Base-by-base conservation (phyloP, 2,329 filamentous ascomycete species). In the Cercospora zeina region DNA sequence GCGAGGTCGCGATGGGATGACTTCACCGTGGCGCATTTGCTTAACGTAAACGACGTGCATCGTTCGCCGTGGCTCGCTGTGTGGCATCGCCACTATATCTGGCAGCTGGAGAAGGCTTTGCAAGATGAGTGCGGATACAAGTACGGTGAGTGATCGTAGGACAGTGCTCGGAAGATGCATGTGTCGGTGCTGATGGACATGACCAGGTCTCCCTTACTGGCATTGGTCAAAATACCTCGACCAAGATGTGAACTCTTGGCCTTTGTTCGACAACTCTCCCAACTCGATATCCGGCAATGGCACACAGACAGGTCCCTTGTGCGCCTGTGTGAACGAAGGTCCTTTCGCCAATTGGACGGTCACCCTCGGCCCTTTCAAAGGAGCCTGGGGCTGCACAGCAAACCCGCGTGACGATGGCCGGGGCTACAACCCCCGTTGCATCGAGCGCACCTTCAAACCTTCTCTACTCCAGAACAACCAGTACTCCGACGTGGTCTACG, bases 251-350 rank as follows among this genome's bases (percentile, higher is more conserved):
- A 79, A 81, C 7, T 39, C 58, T 4, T 64, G 62, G 59, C 62
- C 64, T 3, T 69, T 84, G 55, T 84, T 86, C 57, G 82, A 86
- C 66, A 82, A 82, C 45, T 80, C 77, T 58, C 77, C 77, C 24
- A 80, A 77, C n/a, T 74, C 77, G 11, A 63, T 70, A 42, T 67
- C 67, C 47, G 67, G 68, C 30, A 70, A 70, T 50, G 69, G 69
- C 21, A 63, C 65, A 33, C 61, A 51, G 45, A 58, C 33, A 9
- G 62, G 55, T 57, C 59, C 55, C 19, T 30, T 79, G 77, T 0
- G 77, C 77, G 2, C 82, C 78, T 85, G 82, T 66, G 76, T 85
- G 2, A 77, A 70, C 13, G 75, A 73, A 0, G 82, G 82, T 0
- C 82, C 81, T 0, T 82, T 83, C 70, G 78, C 77, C 66, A 76